Evolutionary conservation across 2,329 filamentous ascomycete genomes (phyloP), one percentile per base, ranked within the genome.

Genomic region (Xylariaceae sp.): DNA sequence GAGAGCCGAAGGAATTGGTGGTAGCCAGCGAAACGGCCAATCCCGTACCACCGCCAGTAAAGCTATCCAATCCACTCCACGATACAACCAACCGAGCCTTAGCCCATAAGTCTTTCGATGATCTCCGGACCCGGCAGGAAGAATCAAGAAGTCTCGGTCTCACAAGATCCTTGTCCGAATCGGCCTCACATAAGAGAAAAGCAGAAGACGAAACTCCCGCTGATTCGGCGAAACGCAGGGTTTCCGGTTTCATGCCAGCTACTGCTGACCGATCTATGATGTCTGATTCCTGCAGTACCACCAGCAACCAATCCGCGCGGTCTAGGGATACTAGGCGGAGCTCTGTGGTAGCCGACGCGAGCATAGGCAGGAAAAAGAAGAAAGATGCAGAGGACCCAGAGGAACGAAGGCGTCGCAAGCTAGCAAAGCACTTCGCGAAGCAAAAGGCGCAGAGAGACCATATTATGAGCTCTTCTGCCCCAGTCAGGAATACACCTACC

Each of bases 401-500:
- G 13, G 53, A 56, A 34, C 53, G 47, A 19, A 49, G 50, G 16
- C 36, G n/a, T 19, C 56, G 49, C 12, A 36, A 42, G 10, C 52
- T 54, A 3, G 42, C 47, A 9, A 59, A 53, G 40, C 53, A 54
- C 19, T 51, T 61, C 17, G 54, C 48, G 14, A 60, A 53, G 17
- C 36, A 17, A 34, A 44, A 51, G 31, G 45, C 50, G 1, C 31
- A 28, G 6, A 54, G 42, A 19, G 54, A 53, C 4, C 49, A 50
- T 31, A 55, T 60, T 19, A 38, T 45, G 2, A 59, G 58, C 31
- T 28, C 22, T 28, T 57, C 54, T 17, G 46, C 50, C 9, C 38
- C 50, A 17, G 36, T 51, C 6, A 55, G 42, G 16, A 60, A 54
- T 31, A 61, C 53, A 7, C 59, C 61, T 3, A 60, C 52, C 9